phyloP scores from a whole-genome alignment of 2,329 filamentous ascomycete genomes.

The Aspergillus persii region DNA sequence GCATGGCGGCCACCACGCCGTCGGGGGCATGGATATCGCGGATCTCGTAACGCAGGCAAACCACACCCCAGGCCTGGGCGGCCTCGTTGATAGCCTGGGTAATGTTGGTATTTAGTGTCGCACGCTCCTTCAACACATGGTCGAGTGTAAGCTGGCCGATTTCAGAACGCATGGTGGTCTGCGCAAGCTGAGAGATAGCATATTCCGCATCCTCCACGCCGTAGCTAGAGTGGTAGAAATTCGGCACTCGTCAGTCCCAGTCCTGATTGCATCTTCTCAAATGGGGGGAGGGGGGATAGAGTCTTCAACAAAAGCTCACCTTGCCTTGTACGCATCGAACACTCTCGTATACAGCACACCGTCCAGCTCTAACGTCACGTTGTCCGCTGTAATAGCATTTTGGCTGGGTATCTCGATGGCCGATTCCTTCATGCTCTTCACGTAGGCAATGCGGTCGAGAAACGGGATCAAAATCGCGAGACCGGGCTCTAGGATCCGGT shows the following conservation, averaged over 20 bases:
- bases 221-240: slow-evolving; percentile 60
- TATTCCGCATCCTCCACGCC: slow-evolving; percentile 98
- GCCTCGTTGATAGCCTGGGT: slow-evolving; percentile 99
- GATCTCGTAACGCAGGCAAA: slow-evolving; percentile 95
- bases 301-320: slow-evolving; percentile 52
- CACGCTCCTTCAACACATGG: slow-evolving; percentile 95
- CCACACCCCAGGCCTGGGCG: slow-evolving; percentile 93
- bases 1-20: slow-evolving; percentile 94
- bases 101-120: slow-evolving; percentile 94
- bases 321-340: slow-evolving; percentile 97
- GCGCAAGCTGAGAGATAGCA: slow-evolving; percentile 94
- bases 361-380: slow-evolving; percentile 93
- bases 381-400: slow-evolving; percentile 97
- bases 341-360: slow-evolving; percentile 94
- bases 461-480: slow-evolving; percentile 86
- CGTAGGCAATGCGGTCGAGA: slow-evolving; percentile 93
- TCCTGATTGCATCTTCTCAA: neutral
- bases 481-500: slow-evolving; percentile 87
- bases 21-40: slow-evolving; percentile 95
- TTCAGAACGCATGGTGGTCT: slow-evolving; percentile 98
- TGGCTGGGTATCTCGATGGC: slow-evolving; percentile 97
- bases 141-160: slow-evolving; percentile 96
- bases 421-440: slow-evolving; percentile 93
- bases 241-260: neutral
- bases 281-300: neutral